Base-by-base conservation (phyloP, 1,284 basidiomycete genomes). In the Fomes fomentarius region DNA sequence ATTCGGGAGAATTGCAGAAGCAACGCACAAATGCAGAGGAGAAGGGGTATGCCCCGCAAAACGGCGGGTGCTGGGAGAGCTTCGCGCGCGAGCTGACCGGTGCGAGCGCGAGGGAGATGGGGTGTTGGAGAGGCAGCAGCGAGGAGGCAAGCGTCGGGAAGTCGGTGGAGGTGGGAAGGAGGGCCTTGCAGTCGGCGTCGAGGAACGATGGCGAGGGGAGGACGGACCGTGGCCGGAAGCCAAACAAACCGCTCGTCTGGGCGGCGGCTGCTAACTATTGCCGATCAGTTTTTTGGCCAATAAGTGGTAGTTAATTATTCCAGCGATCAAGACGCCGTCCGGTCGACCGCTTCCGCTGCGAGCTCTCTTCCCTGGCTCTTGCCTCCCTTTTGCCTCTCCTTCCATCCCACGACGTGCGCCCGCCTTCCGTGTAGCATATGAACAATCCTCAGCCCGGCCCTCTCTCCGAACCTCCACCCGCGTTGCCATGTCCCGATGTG, bases 161-260 rank as follows among this genome's bases (percentile, higher is more conserved):
- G 51, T 39, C 50, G 53, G 39, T 52, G 46, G 52, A 47, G 40
- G 50, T 45, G 33, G 47, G 25, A 48, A 48, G 41, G 40, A 51
- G 42, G n/a, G n/a, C n/a, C n/a, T n/a, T n/a, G n/a, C n/a, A n/a
- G 60, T 46, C 51, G 50, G 58, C 55, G 55, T 50, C 48, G 58
- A 62, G 58, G 59, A 61, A 59, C 40, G 64, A 62, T 57, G 60
- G 54, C 43, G 48, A 54, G 55, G 58, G 56, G 58, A 58, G 52
- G 60, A 60, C 63, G 64, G 63, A 59, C 63, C 63, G 64, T 62
- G 61, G 53, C 63, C 61, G 61, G 61, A 54, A 58, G 47, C 57
- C 58, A 60, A 63, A 63, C 56, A 60, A 52, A 58, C 57, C 59
- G 62, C 60, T 40, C 53, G 52, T 31, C 15, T 31, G 42, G 30